Evolutionary conservation across 1,284 basidiomycete genomes (phyloP).

Genomic region (Cutaneotrichosporon cutaneum): DNA sequence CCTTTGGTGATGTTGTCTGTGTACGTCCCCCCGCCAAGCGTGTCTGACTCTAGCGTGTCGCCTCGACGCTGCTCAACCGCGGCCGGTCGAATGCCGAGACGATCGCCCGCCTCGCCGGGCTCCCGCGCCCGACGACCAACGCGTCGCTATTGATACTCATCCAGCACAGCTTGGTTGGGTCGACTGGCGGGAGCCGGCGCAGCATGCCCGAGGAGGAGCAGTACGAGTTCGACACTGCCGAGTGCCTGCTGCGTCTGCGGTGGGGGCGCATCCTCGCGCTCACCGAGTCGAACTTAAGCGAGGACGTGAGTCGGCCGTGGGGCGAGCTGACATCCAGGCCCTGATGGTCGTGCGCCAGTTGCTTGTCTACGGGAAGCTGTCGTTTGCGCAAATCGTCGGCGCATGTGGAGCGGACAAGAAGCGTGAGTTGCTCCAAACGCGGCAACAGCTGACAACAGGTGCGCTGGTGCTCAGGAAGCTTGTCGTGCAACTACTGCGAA

Average conservation of each 20-base stretch:
- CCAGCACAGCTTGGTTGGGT: conserved; percentile 89
- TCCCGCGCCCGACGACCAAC: conserved; percentile 61
- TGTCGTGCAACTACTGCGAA: conserved; percentile 26
- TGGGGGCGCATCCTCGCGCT: conserved; percentile 77
- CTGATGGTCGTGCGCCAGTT: conserved; percentile 71
- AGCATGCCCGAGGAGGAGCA: conserved; percentile 67
- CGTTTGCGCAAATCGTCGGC: conserved; percentile 55
- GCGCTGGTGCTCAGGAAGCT: conserved; percentile 9
- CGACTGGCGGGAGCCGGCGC: conserved; percentile 60
- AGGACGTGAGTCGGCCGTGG: conserved; percentile 58
- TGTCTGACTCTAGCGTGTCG: conserved; percentile 65
- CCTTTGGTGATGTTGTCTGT: conserved; percentile 50
- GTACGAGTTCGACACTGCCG: conserved; percentile 65
- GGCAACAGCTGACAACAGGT: neutral
- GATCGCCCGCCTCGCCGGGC: conserved; percentile 62
- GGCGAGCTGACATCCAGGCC: conserved; percentile 57
- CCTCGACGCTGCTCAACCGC: conserved; percentile 74
- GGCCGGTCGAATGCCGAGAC: conserved; percentile 72
- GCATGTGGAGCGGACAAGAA: conserved; percentile 22
- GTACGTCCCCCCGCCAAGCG: conserved; percentile 31
- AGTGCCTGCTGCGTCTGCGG: conserved; percentile 72
- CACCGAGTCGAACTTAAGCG: conserved; percentile 67
- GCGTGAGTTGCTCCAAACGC: neutral
- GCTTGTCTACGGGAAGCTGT: conserved; percentile 82
- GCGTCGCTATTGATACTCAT: conserved; percentile 77